Conservation (phyloP, 176 grass and related monocot genomes). For the Eleusine indica region DNA sequence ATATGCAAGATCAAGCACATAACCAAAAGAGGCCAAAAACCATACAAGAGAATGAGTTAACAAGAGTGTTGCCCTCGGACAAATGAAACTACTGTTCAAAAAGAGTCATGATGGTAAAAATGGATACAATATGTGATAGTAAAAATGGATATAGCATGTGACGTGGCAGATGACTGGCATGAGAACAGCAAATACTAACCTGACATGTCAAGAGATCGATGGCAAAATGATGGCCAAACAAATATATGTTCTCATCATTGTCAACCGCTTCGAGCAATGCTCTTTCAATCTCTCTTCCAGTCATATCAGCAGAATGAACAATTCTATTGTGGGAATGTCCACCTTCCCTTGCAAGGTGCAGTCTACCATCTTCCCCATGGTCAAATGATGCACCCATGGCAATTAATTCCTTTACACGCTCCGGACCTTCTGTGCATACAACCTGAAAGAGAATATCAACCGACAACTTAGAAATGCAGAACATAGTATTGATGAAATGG, state of each 20-base stretch:
- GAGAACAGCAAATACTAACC: slow-evolving; percentile 45
- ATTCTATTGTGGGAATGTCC: slow-evolving; percentile 99
- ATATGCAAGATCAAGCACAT: background rate
- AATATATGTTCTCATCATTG: slow-evolving; percentile 77
- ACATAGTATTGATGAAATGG: background rate
- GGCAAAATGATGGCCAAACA: slow-evolving; percentile 90
- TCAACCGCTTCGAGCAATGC: slow-evolving; percentile 86
- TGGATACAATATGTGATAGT: background rate
- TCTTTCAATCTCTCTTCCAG: slow-evolving; percentile 91
- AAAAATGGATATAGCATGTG: background rate
- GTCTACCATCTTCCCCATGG: slow-evolving; percentile 87
- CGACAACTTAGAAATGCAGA: background rate
- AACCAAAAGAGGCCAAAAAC: background rate
- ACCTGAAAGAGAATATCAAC: slow-evolving; percentile 47
- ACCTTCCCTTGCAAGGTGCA: slow-evolving; percentile 95
- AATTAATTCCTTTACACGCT: slow-evolving; percentile 91
- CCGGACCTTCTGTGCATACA: slow-evolving; percentile 97
- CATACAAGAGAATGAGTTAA: background rate
- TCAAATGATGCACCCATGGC: slow-evolving; percentile 96
- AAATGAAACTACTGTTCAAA: background rate
- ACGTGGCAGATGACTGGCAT: slow-evolving; percentile 17
- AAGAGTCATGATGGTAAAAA: background rate
- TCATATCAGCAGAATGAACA: slow-evolving; percentile 95
- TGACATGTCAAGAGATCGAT: slow-evolving; percentile 90
- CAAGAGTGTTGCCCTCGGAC: slow-evolving; percentile 1